Evolutionary conservation across 768 basidiomycete genomes (phyloP), one percentile per base, ranked within the genome.

Genomic region (Tulasnella calospora): DNA sequence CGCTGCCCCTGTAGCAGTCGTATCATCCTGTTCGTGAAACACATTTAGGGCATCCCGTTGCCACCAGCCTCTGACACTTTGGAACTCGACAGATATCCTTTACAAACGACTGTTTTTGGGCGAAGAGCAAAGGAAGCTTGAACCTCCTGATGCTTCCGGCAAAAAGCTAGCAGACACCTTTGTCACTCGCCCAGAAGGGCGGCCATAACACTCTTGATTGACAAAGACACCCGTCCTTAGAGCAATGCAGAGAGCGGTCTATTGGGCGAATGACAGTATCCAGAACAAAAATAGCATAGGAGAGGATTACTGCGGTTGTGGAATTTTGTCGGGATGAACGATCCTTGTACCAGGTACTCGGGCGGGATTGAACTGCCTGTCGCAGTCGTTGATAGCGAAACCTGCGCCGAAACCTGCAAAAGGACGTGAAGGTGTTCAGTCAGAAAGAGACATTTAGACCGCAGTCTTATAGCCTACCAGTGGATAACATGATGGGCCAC

Each of bases 351-450:
- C 95, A 27, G 94, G 91, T 84, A 95, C 89, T 82, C 94, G 89
- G 71, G 95, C 92, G 27, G 94, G 92, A 86, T 95, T 95, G 90
- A 96, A 97, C 21, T 92, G 92, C 73, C 94, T 90, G 86, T 97
- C 94, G 85, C 95, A 96, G 88, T 96, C 95, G 40, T 93, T 91
- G 83, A 94, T 96, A 38, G 95, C 94, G 74, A 90, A 90, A 61
- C 95, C 95, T 55, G 91, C 88, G 44, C 95, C 95, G 83, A 96
- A 95, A 46, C 95, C 95, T 55, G 80, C 55, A 12, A 79, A 70
- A 57, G 30, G n/a, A 33, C 23, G 21, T 15, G 12, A 55, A 12
- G 55, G 30, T 36, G 57, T 27, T 23, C 23, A 35, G 33, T 5
- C 27, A 8, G 36, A 35, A 23, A 40, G 23, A 72, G 27, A 2